phyloP scores from a whole-genome alignment of 768 basidiomycete species.

The Hydnomerulius pinastri region DNA sequence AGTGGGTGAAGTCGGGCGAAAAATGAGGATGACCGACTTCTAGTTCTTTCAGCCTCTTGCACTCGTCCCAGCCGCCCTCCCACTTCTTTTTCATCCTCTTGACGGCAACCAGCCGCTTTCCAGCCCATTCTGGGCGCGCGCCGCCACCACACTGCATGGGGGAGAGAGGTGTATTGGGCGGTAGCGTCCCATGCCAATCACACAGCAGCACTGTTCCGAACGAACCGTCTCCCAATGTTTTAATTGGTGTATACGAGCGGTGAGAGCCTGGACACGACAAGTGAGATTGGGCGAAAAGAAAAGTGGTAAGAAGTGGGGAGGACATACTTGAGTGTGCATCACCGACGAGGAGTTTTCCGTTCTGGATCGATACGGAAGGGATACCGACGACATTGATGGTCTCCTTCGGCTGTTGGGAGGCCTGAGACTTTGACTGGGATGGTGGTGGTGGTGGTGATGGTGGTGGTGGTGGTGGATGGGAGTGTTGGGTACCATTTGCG shows the following conservation, averaged over 20 bases:
- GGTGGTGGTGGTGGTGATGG: constrained; percentile 23
- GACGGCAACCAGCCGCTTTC: constrained; percentile 93
- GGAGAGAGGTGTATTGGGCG: constrained; percentile 86
- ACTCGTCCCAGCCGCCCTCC: constrained; percentile 99
- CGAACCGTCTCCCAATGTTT: constrained; percentile 96
- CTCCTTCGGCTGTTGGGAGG: constrained; percentile 46
- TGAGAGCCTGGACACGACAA: constrained; percentile 66
- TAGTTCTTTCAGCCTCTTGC: constrained; percentile 91
- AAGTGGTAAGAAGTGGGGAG: constrained; percentile 4
- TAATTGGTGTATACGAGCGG: constrained; percentile 91
- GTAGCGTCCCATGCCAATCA: constrained; percentile 97
- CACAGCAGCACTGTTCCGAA: constrained; percentile 99
- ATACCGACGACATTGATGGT: constrained; percentile 70
- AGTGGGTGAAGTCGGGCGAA: constrained; percentile 12
- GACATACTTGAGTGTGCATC: constrained; percentile 69
- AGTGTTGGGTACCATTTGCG: constrained; percentile 8
- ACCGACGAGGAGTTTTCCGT: constrained; percentile 72
- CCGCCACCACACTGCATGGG: constrained; percentile 96
- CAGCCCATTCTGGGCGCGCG: constrained; percentile 90
- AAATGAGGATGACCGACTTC: constrained; percentile 58
- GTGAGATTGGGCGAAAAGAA: constrained; percentile 9
- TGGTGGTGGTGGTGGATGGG: constrained; percentile 22
- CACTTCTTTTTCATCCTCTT: constrained; percentile 98
- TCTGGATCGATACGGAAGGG: constrained; percentile 73
- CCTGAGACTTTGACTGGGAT: constrained; percentile 14